Base-by-base conservation (phyloP, 257 asterid species). In the Jacaranda mimosifolia region DNA sequence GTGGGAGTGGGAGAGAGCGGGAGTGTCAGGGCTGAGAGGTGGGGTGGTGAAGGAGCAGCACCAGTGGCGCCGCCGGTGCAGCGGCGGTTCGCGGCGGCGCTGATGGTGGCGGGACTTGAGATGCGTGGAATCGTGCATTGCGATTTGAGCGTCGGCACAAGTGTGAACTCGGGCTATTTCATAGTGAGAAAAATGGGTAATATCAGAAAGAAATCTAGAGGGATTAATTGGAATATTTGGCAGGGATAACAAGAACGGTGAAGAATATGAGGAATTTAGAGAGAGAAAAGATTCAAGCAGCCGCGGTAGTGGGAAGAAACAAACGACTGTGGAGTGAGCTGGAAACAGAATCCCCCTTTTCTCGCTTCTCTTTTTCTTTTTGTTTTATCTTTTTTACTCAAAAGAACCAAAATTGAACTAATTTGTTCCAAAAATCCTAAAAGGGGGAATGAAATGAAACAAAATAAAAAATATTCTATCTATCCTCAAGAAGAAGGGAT, bases 41-140 rank as follows among this genome's bases (percentile, higher is more conserved):
- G 96, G 89, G 0, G 82, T 84, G 49, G 92, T 75, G 86, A 92
- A 92, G 21, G 98, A 88, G 85, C 97, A 94, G 77, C 98, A 92
- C 98, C 98, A 94, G 72, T 89, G 85, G 1, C 91, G 95, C 69
- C 94, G 97, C 35, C 90, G 91, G 70, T 65, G 89, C 26, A 75
- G 76, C 62, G 86, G 89, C 49, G 81, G 87, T 7, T 84, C 90
- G 13, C 87, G 92, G 85, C 87, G 89, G 85, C 80, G 89, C 49
- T 45, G 85, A 72, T 43, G 77, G 72, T 59, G 82, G 15, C 58
- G 84, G 68, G 83, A 64, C 79, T 80, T 83, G 60, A 42, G 78
- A 58, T 63, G 52, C 32, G 67, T 53, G 51, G 87, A 60, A 77
- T 78, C 87, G 84, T 42, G 87, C 96, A 92, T 92, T 83, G 81